A percentile compares a stretch with the other conserved stretches of the same genome.
Conservation (phyloP, 2,329 filamentous ascomycete genomes). For the Clonostachys byssicola region DNA sequence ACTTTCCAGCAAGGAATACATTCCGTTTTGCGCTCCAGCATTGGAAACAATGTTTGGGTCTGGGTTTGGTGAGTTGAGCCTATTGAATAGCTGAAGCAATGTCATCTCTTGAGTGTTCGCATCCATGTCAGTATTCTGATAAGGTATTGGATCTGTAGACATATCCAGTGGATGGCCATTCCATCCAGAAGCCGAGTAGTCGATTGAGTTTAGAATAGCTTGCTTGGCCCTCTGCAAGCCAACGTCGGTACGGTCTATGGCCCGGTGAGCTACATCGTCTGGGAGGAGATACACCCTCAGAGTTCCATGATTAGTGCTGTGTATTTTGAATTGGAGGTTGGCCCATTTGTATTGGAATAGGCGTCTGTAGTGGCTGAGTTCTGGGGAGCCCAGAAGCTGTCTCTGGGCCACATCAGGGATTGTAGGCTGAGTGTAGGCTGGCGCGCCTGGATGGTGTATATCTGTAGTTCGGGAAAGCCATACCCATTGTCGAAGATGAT, state of each 20-base stretch:
- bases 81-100: conserved; percentile 70
- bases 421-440: too few species aligned
- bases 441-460: too few species aligned
- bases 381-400: conserved; percentile 15
- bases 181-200: conserved; percentile 55
- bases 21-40: conserved; percentile 43
- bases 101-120: conserved; percentile 35
- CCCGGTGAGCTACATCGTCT: conserved; percentile 55
- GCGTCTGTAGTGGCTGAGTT: conserved; percentile 12
- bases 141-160: conserved; percentile 26
- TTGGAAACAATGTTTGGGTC: conserved; percentile 41
- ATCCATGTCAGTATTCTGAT: background rate
- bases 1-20: conserved; percentile 51
- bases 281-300: conserved; percentile 60
- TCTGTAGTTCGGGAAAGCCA: conserved; percentile 15
- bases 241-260: conserved; percentile 42
- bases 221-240: conserved; percentile 39
- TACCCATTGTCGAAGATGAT: conserved; percentile 15
- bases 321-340: conserved; percentile 28
- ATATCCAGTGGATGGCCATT: conserved; percentile 25
- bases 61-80: conserved; percentile 63
- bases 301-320: background rate
- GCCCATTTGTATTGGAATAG: conserved; percentile 36
- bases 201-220: conserved; percentile 44
- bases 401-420: conserved; percentile 15